Conservation (phyloP, 768 basidiomycete species). For the Tubosaeta sp. region DNA sequence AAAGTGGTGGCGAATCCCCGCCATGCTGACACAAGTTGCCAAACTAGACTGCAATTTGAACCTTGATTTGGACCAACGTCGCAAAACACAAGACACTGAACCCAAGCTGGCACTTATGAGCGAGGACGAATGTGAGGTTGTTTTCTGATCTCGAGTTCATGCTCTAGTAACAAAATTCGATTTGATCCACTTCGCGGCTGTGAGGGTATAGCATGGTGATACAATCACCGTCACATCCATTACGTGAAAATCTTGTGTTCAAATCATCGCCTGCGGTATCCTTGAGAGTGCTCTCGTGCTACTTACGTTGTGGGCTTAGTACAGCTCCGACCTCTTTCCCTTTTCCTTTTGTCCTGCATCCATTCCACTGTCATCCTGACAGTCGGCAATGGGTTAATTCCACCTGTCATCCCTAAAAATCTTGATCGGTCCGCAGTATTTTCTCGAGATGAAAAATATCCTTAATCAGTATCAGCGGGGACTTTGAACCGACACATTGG, state of each 20-base stretch:
- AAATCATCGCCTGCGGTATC: not conserved
- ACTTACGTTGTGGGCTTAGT: constrained; percentile 3
- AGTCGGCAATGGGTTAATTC: not conserved
- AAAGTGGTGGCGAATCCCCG: not conserved
- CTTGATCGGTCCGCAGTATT: constrained; percentile 6
- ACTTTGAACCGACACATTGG: not conserved
- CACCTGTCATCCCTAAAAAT: constrained; percentile 3
- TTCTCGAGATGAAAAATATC: constrained; percentile 13
- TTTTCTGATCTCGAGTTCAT: not conserved
- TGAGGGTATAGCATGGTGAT: constrained; percentile 8
- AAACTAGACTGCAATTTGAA: not conserved
- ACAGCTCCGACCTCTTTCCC: not conserved
- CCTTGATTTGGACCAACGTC: not conserved
- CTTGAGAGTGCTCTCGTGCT: not conserved
- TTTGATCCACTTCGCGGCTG: not conserved
- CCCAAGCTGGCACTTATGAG: not conserved
- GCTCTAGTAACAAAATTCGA: not conserved
- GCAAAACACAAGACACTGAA: not conserved
- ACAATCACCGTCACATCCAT: constrained; percentile 1
- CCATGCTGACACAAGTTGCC: not conserved
- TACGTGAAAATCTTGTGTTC: constrained; percentile 13
- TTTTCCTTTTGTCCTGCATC: not conserved
- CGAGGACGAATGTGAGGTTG: not conserved
- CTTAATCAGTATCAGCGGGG: constrained; percentile 6
- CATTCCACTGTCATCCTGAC: not conserved